Percentiles rank a stretch among this genome's conserved stretches.
Conservation (phyloP, 2,329 filamentous ascomycete species). For the Bimuria novae-zelandiae region DNA sequence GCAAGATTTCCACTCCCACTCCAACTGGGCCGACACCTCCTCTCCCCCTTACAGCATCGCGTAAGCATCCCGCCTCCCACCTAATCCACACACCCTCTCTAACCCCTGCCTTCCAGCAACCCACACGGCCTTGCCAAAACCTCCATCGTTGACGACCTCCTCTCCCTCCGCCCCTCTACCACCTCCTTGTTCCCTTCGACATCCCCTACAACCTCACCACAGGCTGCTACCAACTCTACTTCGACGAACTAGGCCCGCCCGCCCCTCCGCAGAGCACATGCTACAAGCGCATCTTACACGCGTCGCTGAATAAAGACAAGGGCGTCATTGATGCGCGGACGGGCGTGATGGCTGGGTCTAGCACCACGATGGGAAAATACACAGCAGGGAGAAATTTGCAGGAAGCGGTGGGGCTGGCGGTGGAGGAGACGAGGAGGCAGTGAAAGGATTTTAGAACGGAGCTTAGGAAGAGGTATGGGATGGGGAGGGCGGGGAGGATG, state of each 20-base stretch:
- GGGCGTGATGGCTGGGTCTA: background rate
- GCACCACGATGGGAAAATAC: background rate
- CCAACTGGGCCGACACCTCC: conserved; percentile 1
- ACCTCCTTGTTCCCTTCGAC: background rate
- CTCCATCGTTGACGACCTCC: background rate
- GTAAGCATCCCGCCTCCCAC: background rate
- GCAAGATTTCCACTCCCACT: conserved; percentile 16
- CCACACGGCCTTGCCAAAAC: background rate
- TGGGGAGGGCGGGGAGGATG: background rate
- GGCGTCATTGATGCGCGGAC: background rate
- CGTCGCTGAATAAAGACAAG: background rate
- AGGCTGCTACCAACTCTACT: background rate
- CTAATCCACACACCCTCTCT: background rate
- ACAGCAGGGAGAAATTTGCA: background rate
- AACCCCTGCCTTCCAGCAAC: background rate
- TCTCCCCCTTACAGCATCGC: background rate
- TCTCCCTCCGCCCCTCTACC: background rate
- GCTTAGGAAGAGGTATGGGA: background rate
- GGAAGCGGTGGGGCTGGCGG: background rate
- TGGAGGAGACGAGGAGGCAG: background rate
- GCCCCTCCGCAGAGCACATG: background rate
- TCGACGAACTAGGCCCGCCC: background rate
- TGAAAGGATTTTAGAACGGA: background rate
- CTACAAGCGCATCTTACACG: background rate
- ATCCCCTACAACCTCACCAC: background rate